Conservation (phyloP, 2,329 filamentous ascomycete genomes). For the Knufia petricola region DNA sequence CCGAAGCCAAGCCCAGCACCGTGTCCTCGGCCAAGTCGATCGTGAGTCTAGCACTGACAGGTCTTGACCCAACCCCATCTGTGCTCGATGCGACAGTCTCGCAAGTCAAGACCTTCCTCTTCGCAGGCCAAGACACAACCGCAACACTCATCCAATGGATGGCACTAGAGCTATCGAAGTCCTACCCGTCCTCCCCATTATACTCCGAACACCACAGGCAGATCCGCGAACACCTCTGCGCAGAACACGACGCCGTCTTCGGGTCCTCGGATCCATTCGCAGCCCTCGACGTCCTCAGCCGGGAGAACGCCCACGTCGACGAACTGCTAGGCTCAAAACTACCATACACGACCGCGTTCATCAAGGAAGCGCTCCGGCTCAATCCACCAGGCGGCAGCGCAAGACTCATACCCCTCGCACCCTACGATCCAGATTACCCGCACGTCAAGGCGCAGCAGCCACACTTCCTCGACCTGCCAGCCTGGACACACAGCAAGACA, state of each 20-base stretch:
- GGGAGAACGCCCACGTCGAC: conserved; percentile 26
- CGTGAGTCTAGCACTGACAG: conserved; percentile 13
- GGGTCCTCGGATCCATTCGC: conserved; percentile 29
- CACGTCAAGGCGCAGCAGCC: conserved; percentile 45
- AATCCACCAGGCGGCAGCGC: conserved; percentile 23
- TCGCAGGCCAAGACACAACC: conserved; percentile 21
- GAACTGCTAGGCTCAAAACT: conserved; percentile 41
- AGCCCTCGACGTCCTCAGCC: conserved; percentile 12
- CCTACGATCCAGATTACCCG: conserved; percentile 38
- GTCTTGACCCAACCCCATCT: conserved; percentile 12
- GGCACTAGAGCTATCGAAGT: conserved; percentile 17
- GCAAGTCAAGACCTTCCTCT: conserved; percentile 20
- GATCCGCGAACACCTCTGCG: conserved; percentile 30
- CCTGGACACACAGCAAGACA: conserved; percentile 13
- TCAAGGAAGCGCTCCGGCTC: conserved; percentile 32
- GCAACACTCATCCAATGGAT: conserved; percentile 22
- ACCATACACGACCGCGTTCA: conserved; percentile 37
- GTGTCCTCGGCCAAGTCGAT: conserved; percentile 11
- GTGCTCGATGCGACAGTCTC: conserved; percentile 16
- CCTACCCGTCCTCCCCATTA: conserved; percentile 8
- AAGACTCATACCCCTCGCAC: conserved; percentile 29
- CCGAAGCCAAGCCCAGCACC: not conserved
- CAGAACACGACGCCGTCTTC: conserved; percentile 46
- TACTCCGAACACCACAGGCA: conserved; percentile 20
- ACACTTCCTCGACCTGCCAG: conserved; percentile 44